phyloP scores from a whole-genome alignment of 495 filamentous ascomycete species.

The Tuber calosporum region DNA sequence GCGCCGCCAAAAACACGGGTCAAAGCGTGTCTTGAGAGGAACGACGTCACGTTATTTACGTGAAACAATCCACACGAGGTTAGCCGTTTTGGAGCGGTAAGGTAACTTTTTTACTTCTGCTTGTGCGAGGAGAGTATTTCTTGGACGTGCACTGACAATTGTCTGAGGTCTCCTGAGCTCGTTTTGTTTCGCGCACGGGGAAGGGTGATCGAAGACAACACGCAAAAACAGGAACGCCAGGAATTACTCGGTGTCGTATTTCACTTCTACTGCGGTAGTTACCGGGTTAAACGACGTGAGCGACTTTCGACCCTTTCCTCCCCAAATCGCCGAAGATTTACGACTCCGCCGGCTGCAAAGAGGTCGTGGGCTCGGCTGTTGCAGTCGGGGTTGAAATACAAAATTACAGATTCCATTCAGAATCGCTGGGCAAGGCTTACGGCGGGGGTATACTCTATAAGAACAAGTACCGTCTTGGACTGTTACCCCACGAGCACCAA shows the following conservation, averaged over 20 bases:
- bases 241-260: not conserved
- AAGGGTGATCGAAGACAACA: not conserved
- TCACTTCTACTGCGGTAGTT: not conserved
- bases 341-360: not conserved
- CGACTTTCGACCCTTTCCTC: not conserved
- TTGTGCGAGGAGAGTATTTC: too few species aligned
- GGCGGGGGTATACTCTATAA: not conserved
- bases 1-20: not conserved
- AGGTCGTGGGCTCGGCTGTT: not conserved
- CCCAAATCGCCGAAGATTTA: not conserved
- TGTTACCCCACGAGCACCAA: slow-evolving; percentile 1
- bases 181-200: not conserved
- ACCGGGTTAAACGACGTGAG: not conserved
- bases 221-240: not conserved
- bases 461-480: not conserved
- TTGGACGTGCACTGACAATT: not conserved
- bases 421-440: not conserved
- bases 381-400: not conserved
- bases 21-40: not conserved
- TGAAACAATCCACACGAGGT: slow-evolving; percentile 1
- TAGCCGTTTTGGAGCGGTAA: not conserved
- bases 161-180: not conserved
- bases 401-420: not conserved
- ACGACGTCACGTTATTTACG: slow-evolving; percentile 18
- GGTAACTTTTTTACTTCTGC: not conserved